phyloP scores from a whole-genome alignment of 345 rosid species.

The Populus nigra region DNA sequence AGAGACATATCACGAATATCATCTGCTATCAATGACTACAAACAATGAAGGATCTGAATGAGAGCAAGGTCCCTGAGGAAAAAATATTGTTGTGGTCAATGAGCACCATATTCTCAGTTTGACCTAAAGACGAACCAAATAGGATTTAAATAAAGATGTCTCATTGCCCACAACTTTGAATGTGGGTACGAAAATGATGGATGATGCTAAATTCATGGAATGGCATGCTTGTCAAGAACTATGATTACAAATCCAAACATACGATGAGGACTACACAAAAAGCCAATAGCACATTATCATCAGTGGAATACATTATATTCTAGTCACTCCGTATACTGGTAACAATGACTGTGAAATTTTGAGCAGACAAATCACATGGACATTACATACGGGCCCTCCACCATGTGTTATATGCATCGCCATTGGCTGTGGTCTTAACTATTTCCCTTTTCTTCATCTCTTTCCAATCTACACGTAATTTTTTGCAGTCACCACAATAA shows the following conservation, averaged over 20 bases:
- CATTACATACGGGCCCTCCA: neutral
- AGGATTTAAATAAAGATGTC: neutral
- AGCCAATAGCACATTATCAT: neutral
- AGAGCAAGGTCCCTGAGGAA: neutral
- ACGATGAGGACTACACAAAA: neutral
- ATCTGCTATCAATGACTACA: neutral
- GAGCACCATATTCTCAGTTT: neutral
- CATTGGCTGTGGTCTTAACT: neutral
- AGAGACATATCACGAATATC: neutral
- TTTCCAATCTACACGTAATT: neutral
- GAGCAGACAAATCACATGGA: neutral
- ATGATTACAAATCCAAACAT: neutral
- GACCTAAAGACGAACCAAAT: neutral
- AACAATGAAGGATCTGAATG: neutral
- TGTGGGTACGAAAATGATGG: neutral
- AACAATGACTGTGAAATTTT: neutral
- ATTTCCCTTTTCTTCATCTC: neutral
- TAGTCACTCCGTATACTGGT: neutral
- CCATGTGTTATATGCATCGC: neutral
- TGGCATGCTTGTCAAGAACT: slow-evolving; percentile 2
- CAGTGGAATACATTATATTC: neutral
- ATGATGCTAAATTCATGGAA: neutral
- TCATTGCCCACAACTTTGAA: neutral
- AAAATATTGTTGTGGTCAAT: neutral
- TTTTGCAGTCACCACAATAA: neutral